Conservation (phyloP, 495 filamentous ascomycete genomes). For the Talaromyces borbonicus region DNA sequence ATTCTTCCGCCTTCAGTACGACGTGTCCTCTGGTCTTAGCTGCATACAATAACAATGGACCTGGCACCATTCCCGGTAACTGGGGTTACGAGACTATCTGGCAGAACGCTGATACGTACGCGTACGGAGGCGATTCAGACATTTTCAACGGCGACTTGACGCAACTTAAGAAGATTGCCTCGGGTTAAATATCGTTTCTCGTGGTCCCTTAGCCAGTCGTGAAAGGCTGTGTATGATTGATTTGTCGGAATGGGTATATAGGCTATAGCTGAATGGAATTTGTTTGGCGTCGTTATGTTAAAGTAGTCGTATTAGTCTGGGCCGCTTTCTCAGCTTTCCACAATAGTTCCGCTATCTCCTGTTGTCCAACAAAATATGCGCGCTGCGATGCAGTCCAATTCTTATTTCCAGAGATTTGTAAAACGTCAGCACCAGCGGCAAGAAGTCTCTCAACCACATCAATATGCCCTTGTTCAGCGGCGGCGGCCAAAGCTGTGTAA, state of each 20-base stretch:
- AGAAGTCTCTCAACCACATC: slow-evolving; percentile 8
- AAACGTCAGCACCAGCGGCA: slow-evolving; percentile 4
- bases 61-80: slow-evolving; percentile 46
- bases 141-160: slow-evolving; percentile 37
- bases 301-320: not conserved
- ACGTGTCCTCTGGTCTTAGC: slow-evolving; percentile 51
- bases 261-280: not conserved
- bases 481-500: slow-evolving; percentile 8
- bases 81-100: slow-evolving; percentile 54
- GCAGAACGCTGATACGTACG: slow-evolving; percentile 40
- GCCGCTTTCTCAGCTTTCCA: slow-evolving; percentile 6
- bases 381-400: slow-evolving; percentile 5
- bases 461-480: slow-evolving; percentile 5
- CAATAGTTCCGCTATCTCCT: not conserved
- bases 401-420: slow-evolving; percentile 3
- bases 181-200: slow-evolving; percentile 12
- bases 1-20: slow-evolving; percentile 37
- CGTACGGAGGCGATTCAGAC: slow-evolving; percentile 43
- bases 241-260: no score
- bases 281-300: not conserved
- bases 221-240: no score
- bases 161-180: slow-evolving; percentile 21
- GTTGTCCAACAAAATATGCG: slow-evolving; percentile 5
- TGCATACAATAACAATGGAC: slow-evolving; percentile 33
- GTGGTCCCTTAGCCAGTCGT: no score